Conservation (phyloP, 1,284 basidiomycete genomes). For the Xerocomus cyaneibrunnescens region DNA sequence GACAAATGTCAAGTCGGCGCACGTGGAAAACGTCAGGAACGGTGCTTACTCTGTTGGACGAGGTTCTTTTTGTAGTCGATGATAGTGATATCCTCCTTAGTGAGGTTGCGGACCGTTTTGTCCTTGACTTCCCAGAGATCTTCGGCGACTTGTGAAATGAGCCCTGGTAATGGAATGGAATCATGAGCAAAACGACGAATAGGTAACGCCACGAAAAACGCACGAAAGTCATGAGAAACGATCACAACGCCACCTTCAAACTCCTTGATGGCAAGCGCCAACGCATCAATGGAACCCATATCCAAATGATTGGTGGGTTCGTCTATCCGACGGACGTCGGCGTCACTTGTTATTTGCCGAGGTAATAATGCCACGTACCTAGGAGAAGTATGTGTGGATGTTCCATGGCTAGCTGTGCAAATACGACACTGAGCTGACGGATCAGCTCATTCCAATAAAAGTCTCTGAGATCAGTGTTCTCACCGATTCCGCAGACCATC, state of each 20-base stretch:
- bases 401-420: slow-evolving; percentile 92
- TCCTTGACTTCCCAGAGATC: slow-evolving; percentile 99
- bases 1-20: slow-evolving; percentile 7
- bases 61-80: slow-evolving; percentile 88
- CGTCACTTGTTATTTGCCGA: slow-evolving; percentile 9
- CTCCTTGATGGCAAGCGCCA: slow-evolving; percentile 93
- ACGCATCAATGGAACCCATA: slow-evolving; percentile 94
- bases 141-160: slow-evolving; percentile 94
- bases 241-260: slow-evolving; percentile 98
- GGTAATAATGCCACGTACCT: slow-evolving; percentile 43
- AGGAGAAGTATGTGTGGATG: slow-evolving; percentile 88
- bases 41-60: slow-evolving; percentile 59
- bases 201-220: slow-evolving; percentile 26
- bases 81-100: slow-evolving; percentile 86
- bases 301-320: slow-evolving; percentile 95
- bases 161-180: slow-evolving; percentile 45
- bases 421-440: slow-evolving; percentile 67
- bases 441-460: slow-evolving; percentile 16
- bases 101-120: slow-evolving; percentile 91
- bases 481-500: slow-evolving; percentile 94
- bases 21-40: slow-evolving; percentile 16
- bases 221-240: slow-evolving; percentile 96
- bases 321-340: slow-evolving; percentile 41
- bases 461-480: slow-evolving; percentile 26
- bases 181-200: slow-evolving; percentile 13